Conservation (phyloP, 2,329 filamentous ascomycete species). For the Hypoxylon sp. region DNA sequence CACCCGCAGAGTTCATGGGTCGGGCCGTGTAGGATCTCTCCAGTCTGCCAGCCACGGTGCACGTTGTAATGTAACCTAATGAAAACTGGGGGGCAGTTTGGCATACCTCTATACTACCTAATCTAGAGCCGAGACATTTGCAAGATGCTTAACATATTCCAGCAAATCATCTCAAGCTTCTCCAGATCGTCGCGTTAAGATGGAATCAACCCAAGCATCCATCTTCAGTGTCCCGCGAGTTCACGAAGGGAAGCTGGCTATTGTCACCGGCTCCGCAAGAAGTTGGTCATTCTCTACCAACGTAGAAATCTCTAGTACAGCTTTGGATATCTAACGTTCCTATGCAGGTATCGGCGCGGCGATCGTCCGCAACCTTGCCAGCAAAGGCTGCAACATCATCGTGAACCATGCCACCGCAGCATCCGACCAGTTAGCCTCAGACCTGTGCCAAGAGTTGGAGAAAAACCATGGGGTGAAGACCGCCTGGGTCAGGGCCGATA, state of each 20-base stretch:
- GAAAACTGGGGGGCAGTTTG: neutral
- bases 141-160: neutral
- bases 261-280: constrained; percentile 67
- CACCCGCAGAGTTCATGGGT: constrained; percentile 13
- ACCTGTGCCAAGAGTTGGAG: constrained; percentile 64
- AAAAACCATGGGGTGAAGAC: constrained; percentile 65
- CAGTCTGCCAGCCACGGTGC: neutral
- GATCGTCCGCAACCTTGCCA: constrained; percentile 70
- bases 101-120: neutral
- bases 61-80: neutral
- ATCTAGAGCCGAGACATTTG: neutral
- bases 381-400: constrained; percentile 72
- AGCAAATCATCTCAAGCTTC: neutral
- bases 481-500: constrained; percentile 72
- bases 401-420: constrained; percentile 72
- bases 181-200: neutral
- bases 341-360: constrained; percentile 71
- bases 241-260: constrained; percentile 64
- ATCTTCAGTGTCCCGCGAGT: constrained; percentile 26
- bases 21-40: constrained; percentile 17
- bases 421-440: constrained; percentile 63
- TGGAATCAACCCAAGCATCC: constrained; percentile 4
- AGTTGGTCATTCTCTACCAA: constrained; percentile 53
- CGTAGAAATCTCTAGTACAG: neutral
- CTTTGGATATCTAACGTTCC: constrained; percentile 1